Base-by-base conservation (phyloP, 148 eudicot species). In the Rhododendron kiyosumense region DNA sequence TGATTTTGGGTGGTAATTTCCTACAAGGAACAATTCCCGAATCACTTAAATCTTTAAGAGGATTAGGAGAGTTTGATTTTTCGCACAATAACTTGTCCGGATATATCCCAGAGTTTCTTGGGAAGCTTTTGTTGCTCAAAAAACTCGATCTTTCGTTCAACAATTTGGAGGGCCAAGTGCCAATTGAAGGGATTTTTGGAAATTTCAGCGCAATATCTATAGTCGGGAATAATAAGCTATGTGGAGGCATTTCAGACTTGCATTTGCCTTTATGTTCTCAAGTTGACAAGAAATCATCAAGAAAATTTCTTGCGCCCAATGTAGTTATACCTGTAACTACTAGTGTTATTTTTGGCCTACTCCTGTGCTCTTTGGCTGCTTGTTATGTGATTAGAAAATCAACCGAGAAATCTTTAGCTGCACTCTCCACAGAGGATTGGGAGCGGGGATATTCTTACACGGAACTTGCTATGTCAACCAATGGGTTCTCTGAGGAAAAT, bases 51-150 rank as follows among this genome's bases (percentile, higher is more conserved):
- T 43, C 78, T 43, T 52, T 93, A 63, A 80, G 52, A 65, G 90
- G 90, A 73, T 6, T 90, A 6, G 81, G 43, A 59, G 36, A 20
- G 4, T n/a, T 91, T 7, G 91, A 92, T 87, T 87, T 92, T 73
- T 93, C 93, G 3, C 71, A n/a, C 12, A 91, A 93, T 74, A 88
- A 90, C n/a, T 82, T 91, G 18, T 89, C 91, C 0, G 91, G 93
- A 7, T 24, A 77, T 22, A 90, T 91, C 49, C 93, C 91, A 14
- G 73, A 18, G 28, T 89, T 57, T 78, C 76, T 91, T 13, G 88
- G 79, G 9, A 75, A 45, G 18, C 80, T 90, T 67, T 38, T 61
- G 15, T 32, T 67, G 61, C 69, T 88, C 7, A 17, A 61, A 49
- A 49, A 84, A 67, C 36, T 86, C 61, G 84, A 86, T 61, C 69